phyloP scores from a whole-genome alignment of 108 stramenopile genomes.

The Conticribra guillardii region DNA sequence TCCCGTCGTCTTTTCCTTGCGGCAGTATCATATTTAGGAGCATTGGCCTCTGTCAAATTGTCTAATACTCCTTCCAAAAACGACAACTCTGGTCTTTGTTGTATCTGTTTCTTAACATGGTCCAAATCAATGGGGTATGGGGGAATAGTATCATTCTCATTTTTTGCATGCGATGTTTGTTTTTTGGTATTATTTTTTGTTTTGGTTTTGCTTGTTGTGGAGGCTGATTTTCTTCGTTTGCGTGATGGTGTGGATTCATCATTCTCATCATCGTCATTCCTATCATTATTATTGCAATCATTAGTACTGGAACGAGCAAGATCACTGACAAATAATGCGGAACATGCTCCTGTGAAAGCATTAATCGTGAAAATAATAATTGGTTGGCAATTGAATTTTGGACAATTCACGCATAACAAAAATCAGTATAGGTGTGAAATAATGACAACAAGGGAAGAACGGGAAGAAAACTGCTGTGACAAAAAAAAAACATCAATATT shows the following conservation, averaged over 20 bases:
- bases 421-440: neutral
- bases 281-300: no score
- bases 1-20: conserved; percentile 5
- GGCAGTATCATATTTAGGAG: conserved; percentile 23
- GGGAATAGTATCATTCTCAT: neutral
- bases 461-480: neutral
- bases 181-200: no score
- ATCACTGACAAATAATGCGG: conserved; percentile 29
- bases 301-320: neutral
- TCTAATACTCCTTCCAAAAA: conserved; percentile 13
- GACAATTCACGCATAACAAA: neutral
- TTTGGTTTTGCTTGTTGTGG: conserved; percentile 4
- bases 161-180: neutral
- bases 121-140: neutral
- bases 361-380: no score
- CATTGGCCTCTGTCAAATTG: conserved; percentile 16
- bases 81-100: neutral
- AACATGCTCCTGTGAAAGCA: conserved; percentile 17
- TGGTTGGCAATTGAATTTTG: no score
- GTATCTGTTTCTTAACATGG: conserved; percentile 4
- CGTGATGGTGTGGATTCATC: neutral
- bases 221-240: conserved; percentile 4
- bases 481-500: no score
- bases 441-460: neutral
- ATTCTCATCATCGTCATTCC: no score